These are phyloP conservation scores for Hortaea sp. DNA, from an alignment of 2,329 filamentous ascomycete species.

Conservation along the genomic window DNA sequence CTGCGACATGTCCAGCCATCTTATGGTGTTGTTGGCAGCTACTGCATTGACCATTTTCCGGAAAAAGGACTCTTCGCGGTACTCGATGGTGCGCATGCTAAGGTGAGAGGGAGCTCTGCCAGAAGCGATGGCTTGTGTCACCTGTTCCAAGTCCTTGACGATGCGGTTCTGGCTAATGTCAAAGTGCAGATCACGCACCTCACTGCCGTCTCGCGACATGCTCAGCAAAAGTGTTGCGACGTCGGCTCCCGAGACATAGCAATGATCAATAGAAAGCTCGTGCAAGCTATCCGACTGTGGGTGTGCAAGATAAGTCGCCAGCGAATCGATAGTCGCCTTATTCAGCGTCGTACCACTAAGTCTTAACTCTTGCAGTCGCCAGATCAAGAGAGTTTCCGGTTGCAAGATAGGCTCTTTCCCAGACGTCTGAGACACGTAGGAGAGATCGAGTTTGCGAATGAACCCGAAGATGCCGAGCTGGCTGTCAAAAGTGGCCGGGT, in stretches of 20 bases:
- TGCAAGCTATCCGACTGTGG: constrained; percentile 48
- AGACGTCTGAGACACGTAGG: constrained; percentile 53
- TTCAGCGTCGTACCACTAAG: constrained; percentile 56
- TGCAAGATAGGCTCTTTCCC: constrained; percentile 54
- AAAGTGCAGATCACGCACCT: constrained; percentile 50
- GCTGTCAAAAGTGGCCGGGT: constrained; percentile 53
- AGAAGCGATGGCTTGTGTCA: constrained; percentile 42
- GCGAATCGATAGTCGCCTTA: constrained; percentile 52
- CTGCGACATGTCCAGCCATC: constrained; percentile 58
- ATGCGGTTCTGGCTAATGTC: constrained; percentile 57
- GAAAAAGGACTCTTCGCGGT: constrained; percentile 55
- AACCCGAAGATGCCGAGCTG: constrained; percentile 58
- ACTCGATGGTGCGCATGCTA: constrained; percentile 60
- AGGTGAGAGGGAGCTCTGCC: constrained; percentile 51
- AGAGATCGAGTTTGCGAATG: constrained; percentile 56
- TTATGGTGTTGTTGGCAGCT: constrained; percentile 51
- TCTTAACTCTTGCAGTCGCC: constrained; percentile 56
- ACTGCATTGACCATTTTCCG: constrained; percentile 53
- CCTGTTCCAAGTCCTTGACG: constrained; percentile 40
- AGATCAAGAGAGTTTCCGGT: constrained; percentile 55
- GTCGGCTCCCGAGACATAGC: constrained; percentile 54
- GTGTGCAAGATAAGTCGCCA: constrained; percentile 48
- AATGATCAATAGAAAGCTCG: constrained; percentile 56
- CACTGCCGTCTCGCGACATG: constrained; percentile 39
- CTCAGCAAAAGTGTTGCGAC: constrained; percentile 56